phyloP scores from a whole-genome alignment of 305 asterid genomes.

The Rubia tinctorum region DNA sequence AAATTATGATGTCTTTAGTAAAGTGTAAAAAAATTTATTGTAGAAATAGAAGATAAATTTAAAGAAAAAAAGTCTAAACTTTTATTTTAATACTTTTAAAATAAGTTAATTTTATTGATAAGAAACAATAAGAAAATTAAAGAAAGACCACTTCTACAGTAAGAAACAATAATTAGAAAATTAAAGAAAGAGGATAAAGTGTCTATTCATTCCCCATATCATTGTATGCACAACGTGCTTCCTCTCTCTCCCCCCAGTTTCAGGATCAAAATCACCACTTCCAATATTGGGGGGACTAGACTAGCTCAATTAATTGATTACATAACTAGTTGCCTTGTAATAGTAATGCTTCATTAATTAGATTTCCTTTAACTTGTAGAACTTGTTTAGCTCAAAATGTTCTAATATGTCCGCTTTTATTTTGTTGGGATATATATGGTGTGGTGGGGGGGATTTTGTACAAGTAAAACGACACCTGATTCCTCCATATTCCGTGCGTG shows the following conservation, averaged over 20 bases:
- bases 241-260: background rate
- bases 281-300: background rate
- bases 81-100: too few relatives aligned
- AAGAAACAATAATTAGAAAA: too few relatives aligned
- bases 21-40: too few relatives aligned
- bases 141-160: too few relatives aligned
- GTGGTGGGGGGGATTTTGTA: background rate
- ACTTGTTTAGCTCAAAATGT: background rate
- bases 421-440: background rate
- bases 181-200: background rate
- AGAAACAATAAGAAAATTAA: too few relatives aligned
- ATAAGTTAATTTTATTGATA: too few relatives aligned
- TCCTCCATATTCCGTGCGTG: too few relatives aligned
- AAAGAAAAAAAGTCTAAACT: too few relatives aligned
- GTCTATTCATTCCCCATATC: background rate
- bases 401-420: background rate
- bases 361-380: background rate
- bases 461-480: background rate
- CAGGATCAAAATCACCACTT: background rate
- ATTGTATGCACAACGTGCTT: background rate
- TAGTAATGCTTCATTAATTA: background rate
- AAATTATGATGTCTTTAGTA: too few relatives aligned
- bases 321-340: background rate
- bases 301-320: background rate
- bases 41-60: too few relatives aligned